Conservation (phyloP, 2,329 filamentous ascomycete genomes). For the Mariannaea elegans region DNA sequence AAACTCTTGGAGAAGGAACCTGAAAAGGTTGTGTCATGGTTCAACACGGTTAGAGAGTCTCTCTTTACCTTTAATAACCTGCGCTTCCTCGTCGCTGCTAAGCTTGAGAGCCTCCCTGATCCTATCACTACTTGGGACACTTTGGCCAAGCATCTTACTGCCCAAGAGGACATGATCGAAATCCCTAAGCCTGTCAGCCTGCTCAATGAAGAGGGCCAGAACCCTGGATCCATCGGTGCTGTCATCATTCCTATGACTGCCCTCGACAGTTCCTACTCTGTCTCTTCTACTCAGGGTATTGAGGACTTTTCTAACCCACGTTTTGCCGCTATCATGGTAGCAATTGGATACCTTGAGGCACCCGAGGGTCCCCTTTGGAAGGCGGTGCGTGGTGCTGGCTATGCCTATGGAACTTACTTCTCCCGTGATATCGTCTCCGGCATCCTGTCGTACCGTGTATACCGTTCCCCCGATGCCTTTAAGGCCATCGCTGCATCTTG, state of each 20-base stretch:
- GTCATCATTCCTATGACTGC: constrained; percentile 90
- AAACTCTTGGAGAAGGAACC: constrained; percentile 82
- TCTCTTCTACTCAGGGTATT: constrained; percentile 78
- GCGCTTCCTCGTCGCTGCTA: constrained; percentile 83
- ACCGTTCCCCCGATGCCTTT: constrained; percentile 87
- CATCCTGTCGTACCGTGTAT: constrained; percentile 84
- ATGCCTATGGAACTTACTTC: constrained; percentile 90
- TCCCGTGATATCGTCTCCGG: constrained; percentile 80
- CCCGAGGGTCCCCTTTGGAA: constrained; percentile 96
- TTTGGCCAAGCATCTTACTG: constrained; percentile 51
- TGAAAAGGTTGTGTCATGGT: constrained; percentile 76
- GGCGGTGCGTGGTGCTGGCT: constrained; percentile 88
- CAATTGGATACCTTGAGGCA: constrained; percentile 88
- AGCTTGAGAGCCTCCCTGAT: constrained; percentile 76
- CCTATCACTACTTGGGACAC: constrained; percentile 83
- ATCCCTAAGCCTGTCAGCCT: constrained; percentile 75
- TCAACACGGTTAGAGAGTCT: constrained; percentile 77
- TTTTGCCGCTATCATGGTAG: constrained; percentile 86
- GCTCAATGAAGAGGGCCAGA: constrained; percentile 78
- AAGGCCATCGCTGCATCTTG: constrained; percentile 85
- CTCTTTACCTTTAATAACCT: constrained; percentile 89
- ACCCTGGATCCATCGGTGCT: constrained; percentile 76
- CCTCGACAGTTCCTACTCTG: constrained; percentile 89
- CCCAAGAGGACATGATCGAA: constrained; percentile 64
- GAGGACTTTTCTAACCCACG: constrained; percentile 78